Evolutionary conservation across 2,329 filamentous ascomycete genomes (phyloP).

Genomic region (Botrytis fabae): DNA sequence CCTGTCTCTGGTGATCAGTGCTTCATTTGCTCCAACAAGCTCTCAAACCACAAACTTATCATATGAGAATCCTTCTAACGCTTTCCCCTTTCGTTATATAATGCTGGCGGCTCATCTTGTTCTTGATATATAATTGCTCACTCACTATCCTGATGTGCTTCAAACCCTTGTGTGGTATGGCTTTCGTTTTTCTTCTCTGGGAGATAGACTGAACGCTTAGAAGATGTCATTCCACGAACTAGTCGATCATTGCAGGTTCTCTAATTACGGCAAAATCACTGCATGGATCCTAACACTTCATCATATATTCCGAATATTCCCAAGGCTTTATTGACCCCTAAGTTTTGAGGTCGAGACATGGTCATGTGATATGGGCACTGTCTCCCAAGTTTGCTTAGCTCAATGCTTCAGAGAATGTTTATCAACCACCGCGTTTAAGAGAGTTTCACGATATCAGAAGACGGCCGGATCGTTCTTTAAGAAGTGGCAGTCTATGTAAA

Average conservation of each 20-base stretch:
- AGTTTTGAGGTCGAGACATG: background rate
- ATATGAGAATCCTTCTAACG: background rate
- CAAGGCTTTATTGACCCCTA: background rate
- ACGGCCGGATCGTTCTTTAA: background rate
- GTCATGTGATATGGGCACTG: background rate
- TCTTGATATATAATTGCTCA: background rate
- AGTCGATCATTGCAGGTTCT: background rate
- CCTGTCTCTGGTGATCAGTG: background rate
- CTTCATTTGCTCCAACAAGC: background rate
- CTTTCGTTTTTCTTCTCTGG: background rate
- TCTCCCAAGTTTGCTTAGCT: background rate
- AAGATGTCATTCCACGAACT: background rate
- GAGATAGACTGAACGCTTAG: background rate
- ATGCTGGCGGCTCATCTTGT: background rate
- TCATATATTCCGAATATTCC: no score
- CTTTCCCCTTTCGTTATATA: background rate
- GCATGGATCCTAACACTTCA: background rate
- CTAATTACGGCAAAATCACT: background rate
- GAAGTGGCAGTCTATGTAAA: background rate
- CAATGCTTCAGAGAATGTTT: background rate
- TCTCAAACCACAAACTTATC: background rate
- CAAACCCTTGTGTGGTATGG: background rate
- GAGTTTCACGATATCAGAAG: accelerated
- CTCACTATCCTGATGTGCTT: background rate
- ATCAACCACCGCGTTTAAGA: no score